Percentiles rank a stretch among this genome's conserved stretches.
Conservation (phyloP, 106 monocot species). For the Cymbidium sinense region DNA sequence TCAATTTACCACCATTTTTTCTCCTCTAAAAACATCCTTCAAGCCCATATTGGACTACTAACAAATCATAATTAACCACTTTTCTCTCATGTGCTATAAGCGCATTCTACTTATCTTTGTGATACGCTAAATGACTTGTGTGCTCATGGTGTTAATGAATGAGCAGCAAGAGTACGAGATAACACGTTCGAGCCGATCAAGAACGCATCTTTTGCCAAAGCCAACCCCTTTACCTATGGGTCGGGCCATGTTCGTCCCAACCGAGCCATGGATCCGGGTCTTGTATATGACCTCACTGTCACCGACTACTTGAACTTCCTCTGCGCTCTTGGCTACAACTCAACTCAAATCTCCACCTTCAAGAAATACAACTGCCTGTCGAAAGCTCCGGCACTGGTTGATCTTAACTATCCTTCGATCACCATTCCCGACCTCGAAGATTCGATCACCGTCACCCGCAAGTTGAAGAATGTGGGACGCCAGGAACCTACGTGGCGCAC, state of each 20-base stretch:
- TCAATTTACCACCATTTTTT: neutral
- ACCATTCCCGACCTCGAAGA: constrained; percentile 25
- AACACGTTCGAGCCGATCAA: constrained; percentile 25
- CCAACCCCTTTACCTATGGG: constrained; percentile 48
- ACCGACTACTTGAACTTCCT: constrained; percentile 52
- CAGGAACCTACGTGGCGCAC: constrained; percentile 28
- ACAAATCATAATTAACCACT: too few relatives aligned
- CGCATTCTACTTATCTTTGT: neutral
- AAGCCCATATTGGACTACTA: too few relatives aligned
- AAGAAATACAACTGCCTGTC: constrained; percentile 25
- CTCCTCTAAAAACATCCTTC: neutral
- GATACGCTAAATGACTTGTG: neutral
- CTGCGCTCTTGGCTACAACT: constrained; percentile 48
- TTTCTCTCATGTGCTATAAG: neutral
- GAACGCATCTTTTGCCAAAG: constrained; percentile 25
- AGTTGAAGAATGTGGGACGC: constrained; percentile 56
- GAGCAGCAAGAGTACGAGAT: constrained; percentile 36
- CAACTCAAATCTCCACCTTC: constrained; percentile 26
- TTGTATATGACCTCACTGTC: constrained; percentile 41
- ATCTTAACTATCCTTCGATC: constrained; percentile 58
- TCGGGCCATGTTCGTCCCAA: constrained; percentile 53
- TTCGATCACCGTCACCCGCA: constrained; percentile 20
- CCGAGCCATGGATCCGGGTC: constrained; percentile 56
- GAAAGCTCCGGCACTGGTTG: constrained; percentile 9
- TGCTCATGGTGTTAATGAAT: neutral